Percentiles rank a stretch among this genome's conserved stretches.
Conservation (phyloP, 768 basidiomycete genomes). For the Amanita inopinata region DNA sequence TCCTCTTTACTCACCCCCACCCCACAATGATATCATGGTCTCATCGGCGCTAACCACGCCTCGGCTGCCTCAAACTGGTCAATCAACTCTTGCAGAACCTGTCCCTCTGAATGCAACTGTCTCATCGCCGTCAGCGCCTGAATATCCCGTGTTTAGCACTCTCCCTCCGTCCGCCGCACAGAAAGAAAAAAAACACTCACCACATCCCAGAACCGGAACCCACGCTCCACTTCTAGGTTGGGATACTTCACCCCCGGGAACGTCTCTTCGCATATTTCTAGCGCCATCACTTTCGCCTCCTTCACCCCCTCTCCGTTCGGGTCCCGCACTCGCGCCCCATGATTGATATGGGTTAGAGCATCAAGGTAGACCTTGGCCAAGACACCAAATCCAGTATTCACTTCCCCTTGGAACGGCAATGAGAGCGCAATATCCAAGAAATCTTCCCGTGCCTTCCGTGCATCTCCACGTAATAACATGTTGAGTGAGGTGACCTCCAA, state of each 20-base stretch:
- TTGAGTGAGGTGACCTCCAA: constrained; percentile 88
- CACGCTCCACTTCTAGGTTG: constrained; percentile 84
- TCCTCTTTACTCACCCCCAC: constrained; percentile 3
- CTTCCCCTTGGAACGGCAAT: constrained; percentile 90
- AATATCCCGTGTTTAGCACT: constrained; percentile 5
- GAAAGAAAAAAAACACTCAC: constrained; percentile 40
- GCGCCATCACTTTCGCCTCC: constrained; percentile 77
- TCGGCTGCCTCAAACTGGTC: constrained; percentile 96
- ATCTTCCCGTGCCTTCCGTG: constrained; percentile 80
- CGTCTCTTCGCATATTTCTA: constrained; percentile 89
- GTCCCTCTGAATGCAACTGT: constrained; percentile 74
- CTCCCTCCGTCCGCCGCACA: constrained; percentile 3
- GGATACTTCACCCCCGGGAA: constrained; percentile 89
- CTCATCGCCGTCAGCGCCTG: constrained; percentile 85
- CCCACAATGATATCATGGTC: constrained; percentile 43
- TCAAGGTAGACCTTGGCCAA: constrained; percentile 96
- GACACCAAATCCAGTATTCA: constrained; percentile 97
- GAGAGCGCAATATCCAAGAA: constrained; percentile 86
- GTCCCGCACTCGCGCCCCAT: constrained; percentile 66
- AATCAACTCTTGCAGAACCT: constrained; percentile 78
- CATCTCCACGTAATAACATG: constrained; percentile 86
- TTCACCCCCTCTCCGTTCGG: constrained; percentile 69
- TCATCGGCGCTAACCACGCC: constrained; percentile 87
- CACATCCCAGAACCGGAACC: constrained; percentile 98
- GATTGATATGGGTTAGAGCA: constrained; percentile 82